Evolutionary conservation across 352 stramenopile genomes (phyloP).

Genomic region (Phytophthora megakarya): DNA sequence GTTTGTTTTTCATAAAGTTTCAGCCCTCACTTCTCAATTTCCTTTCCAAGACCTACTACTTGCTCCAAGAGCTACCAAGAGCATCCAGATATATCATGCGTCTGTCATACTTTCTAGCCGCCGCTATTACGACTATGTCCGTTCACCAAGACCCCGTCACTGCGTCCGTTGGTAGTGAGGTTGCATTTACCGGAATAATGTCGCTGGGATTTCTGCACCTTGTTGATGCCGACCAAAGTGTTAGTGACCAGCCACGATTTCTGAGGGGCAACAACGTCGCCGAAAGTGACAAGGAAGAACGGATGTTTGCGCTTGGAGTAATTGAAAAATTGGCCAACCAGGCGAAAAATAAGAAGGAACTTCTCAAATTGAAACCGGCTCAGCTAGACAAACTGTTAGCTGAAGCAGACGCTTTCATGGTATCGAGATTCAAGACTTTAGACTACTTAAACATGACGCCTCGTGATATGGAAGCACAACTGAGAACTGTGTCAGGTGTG

Average conservation of each 20-base stretch:
- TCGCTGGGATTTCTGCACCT: neutral
- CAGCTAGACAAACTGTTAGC: neutral
- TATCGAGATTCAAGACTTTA: neutral
- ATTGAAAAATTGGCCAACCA: neutral
- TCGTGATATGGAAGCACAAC: too few species aligned
- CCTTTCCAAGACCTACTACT: neutral
- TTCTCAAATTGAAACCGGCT: too few species aligned
- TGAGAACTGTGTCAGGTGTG: too few species aligned
- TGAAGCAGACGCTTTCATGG: neutral
- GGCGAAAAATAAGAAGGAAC: too few species aligned
- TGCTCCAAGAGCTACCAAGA: neutral
- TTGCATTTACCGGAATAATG: neutral
- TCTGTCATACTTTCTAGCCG: neutral
- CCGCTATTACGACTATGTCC: neutral
- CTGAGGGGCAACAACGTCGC: neutral
- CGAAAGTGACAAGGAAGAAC: neutral
- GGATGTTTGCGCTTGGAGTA: neutral
- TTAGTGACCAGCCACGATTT: neutral
- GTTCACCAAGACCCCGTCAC: neutral
- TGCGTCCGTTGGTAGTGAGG: neutral
- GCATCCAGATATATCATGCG: neutral
- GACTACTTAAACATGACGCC: too few species aligned
- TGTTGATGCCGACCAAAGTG: conserved; percentile 4
- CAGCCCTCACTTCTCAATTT: conserved; percentile 2
- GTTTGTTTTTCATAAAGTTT: too few species aligned